These are phyloP conservation scores for Amorphotheca resinae DNA, from an alignment of 495 filamentous ascomycete genomes.

Conservation along the genomic window DNA sequence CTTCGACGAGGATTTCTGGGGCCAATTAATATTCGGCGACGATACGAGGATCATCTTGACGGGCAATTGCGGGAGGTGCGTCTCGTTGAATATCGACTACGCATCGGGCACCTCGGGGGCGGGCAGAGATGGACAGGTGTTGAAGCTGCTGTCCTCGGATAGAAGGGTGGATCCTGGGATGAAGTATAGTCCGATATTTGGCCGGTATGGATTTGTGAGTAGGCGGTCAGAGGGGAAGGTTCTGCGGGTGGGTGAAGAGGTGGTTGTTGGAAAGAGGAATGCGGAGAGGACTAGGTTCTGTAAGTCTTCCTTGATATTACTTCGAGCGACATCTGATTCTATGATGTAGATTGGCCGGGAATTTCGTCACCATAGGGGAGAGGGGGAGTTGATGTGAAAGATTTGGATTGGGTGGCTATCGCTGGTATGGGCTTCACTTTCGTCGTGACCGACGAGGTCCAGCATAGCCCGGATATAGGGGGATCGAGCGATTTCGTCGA, in stretches of 20 bases:
- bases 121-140: conserved; percentile 49
- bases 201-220: conserved; percentile 60
- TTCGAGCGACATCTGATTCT: background rate
- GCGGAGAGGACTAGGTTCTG: conserved; percentile 48
- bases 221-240: conserved; percentile 19
- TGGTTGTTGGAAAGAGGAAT: conserved; percentile 45
- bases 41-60: conserved; percentile 43
- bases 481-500: no score
- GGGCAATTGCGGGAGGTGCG: conserved; percentile 72
- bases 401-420: no score
- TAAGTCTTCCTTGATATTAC: conserved; percentile 30
- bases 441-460: no score
- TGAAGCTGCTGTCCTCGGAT: conserved; percentile 70
- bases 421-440: no score
- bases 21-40: conserved; percentile 28
- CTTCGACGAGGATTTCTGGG: conserved; percentile 88
- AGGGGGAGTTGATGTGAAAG: no score
- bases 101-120: conserved; percentile 51
- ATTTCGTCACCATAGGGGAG: background rate
- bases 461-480: no score
- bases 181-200: conserved; percentile 73
- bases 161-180: conserved; percentile 62
- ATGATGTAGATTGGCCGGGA: conserved; percentile 3
- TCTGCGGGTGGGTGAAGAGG: conserved; percentile 59
- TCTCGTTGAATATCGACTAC: conserved; percentile 75